phyloP scores from a whole-genome alignment of 495 filamentous ascomycete species.

The Tuber calosporum region DNA sequence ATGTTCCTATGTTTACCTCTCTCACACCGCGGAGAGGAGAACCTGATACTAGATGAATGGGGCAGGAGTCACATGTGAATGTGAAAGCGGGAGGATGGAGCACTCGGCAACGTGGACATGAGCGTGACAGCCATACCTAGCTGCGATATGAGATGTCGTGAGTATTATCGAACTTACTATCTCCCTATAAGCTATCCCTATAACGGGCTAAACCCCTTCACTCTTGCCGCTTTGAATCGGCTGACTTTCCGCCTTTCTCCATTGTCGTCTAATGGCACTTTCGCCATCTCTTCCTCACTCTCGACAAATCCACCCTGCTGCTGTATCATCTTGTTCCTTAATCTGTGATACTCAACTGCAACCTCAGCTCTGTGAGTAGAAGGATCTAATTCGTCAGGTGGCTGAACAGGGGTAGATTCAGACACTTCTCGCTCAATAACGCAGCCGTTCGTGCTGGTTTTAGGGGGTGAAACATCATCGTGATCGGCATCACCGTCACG shows the following conservation, averaged over 20 bases:
- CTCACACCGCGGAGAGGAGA: not conserved
- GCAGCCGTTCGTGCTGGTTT: conserved; percentile 24
- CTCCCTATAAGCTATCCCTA: conserved; percentile 5
- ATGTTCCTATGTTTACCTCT: conserved; percentile 6
- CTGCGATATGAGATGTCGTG: not conserved
- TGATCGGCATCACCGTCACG: not conserved
- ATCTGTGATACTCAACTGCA: conserved; percentile 67
- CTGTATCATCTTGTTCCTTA: conserved; percentile 71
- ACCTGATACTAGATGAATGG: not conserved
- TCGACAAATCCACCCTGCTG: conserved; percentile 67
- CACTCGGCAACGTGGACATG: not conserved
- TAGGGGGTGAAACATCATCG: conserved; percentile 17
- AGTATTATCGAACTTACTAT: not conserved
- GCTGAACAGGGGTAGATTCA: conserved; percentile 41
- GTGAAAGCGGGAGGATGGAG: not conserved
- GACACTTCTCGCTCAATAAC: conserved; percentile 28
- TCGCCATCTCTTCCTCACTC: conserved; percentile 53
- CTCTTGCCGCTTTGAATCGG: conserved; percentile 77
- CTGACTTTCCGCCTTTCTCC: conserved; percentile 65
- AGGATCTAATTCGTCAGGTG: conserved; percentile 68
- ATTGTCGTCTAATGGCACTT: conserved; percentile 53
- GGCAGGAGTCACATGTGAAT: not conserved
- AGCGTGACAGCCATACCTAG: not conserved
- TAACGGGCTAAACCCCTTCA: conserved; percentile 42
- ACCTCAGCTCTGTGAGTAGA: conserved; percentile 66